These are phyloP conservation scores for Heteromeles arbutifolia DNA, from an alignment of 306 rosid species.

Conservation along the genomic window DNA sequence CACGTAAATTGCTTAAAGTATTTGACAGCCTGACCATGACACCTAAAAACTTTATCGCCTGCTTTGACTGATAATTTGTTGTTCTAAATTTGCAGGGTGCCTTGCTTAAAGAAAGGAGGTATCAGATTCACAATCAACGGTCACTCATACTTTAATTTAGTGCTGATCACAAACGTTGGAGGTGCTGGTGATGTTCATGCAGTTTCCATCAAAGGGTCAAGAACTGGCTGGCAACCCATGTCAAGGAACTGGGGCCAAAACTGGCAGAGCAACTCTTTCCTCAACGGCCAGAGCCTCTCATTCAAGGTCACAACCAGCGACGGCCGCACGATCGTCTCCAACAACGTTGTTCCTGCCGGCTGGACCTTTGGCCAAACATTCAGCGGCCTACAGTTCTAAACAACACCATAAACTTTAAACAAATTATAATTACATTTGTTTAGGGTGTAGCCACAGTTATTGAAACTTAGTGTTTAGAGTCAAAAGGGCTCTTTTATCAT, in stretches of 20 bases:
- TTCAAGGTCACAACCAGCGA: constrained; percentile 64
- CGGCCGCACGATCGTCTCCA: constrained; percentile 46
- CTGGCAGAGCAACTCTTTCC: constrained; percentile 67
- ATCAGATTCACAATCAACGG: constrained; percentile 82
- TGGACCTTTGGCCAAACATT: constrained; percentile 84
- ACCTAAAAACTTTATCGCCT: background rate
- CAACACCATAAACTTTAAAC: background rate
- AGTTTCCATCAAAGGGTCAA: constrained; percentile 73
- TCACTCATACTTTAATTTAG: constrained; percentile 64
- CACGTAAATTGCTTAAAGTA: too few species aligned
- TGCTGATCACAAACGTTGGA: constrained; percentile 73
- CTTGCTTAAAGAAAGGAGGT: constrained; percentile 67
- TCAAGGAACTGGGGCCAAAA: constrained; percentile 84
- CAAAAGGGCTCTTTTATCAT: constrained; percentile 16
- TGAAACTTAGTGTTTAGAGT: constrained; percentile 1
- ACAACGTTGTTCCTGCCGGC: constrained; percentile 39
- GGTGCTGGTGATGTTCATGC: constrained; percentile 72
- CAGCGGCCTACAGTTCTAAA: constrained; percentile 44
- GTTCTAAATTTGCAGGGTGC: constrained; percentile 35
- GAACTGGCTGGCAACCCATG: constrained; percentile 64
- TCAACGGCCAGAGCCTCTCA: constrained; percentile 69
- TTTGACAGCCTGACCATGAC: too few species aligned
- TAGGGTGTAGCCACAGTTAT: background rate
- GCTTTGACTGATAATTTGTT: background rate
- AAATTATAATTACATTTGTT: background rate